Percentiles rank a stretch among this genome's conserved stretches.
These are phyloP conservation scores for Physcia stellaris DNA, from an alignment of 495 filamentous ascomycete species.

Conservation along the genomic window DNA sequence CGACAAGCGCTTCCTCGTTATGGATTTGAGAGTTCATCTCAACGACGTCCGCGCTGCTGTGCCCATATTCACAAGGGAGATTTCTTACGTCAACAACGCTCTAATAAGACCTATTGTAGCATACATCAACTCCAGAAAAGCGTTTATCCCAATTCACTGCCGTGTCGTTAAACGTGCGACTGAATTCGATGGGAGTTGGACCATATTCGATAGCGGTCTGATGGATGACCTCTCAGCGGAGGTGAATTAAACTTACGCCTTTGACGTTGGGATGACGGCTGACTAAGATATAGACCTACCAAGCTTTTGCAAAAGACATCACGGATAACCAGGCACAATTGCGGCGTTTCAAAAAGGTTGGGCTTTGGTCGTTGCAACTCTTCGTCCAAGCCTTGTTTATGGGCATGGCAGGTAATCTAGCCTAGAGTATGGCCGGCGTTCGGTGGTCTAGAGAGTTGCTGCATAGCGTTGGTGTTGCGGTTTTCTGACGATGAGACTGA, in stretches of 20 bases:
- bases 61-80: constrained; percentile 76
- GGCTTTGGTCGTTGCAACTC: constrained; percentile 85
- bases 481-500: too few relatives aligned
- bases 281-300: constrained; percentile 47
- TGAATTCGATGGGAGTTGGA: constrained; percentile 96
- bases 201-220: constrained; percentile 80
- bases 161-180: constrained; percentile 73
- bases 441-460: too few relatives aligned
- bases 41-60: constrained; percentile 87
- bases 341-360: constrained; percentile 86
- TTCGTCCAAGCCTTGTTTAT: constrained; percentile 90
- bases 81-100: constrained; percentile 92
- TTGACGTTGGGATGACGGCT: constrained; percentile 4
- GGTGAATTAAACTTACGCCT: constrained; percentile 19
- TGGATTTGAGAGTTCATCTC: constrained; percentile 81
- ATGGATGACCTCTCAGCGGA: constrained; percentile 94
- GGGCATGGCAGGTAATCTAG: constrained; percentile 81
- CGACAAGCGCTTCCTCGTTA: constrained; percentile 62
- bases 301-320: constrained; percentile 80
- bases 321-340: constrained; percentile 72
- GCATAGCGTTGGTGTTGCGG: too few relatives aligned
- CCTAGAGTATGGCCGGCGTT: too few relatives aligned
- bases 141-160: constrained; percentile 90
- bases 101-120: constrained; percentile 95
- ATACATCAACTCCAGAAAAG: constrained; percentile 87